Percentiles rank a stretch among this genome's conserved stretches.
phyloP scores from a whole-genome alignment of 495 filamentous ascomycete genomes.

The Chaetomium fimeti region DNA sequence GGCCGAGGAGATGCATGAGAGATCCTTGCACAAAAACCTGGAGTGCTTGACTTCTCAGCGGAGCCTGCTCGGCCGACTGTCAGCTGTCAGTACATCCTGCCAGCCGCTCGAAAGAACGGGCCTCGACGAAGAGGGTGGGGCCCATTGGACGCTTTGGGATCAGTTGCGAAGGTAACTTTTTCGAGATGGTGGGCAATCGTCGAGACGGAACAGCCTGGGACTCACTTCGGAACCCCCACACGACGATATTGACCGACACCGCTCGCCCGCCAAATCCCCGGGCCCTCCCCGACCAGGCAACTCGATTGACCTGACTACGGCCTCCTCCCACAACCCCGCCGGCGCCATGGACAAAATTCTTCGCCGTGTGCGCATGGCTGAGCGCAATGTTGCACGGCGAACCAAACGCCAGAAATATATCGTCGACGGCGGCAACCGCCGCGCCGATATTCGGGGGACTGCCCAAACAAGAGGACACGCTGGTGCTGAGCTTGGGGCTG shows the following conservation, averaged over 20 bases:
- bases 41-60: too few species aligned
- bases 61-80: slow-evolving; percentile 15
- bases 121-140: neutral
- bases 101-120: too few species aligned
- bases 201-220: neutral
- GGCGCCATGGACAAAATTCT: slow-evolving; percentile 72
- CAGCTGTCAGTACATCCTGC: neutral
- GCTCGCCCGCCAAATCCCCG: neutral
- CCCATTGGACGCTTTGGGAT: slow-evolving; percentile 3
- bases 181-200: slow-evolving; percentile 16
- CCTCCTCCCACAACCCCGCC: neutral
- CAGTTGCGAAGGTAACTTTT: too few species aligned
- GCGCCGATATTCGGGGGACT: too few species aligned
- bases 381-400: slow-evolving; percentile 59
- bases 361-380: slow-evolving; percentile 63
- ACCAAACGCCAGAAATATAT: slow-evolving; percentile 38
- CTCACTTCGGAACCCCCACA: neutral
- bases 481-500: slow-evolving; percentile 25
- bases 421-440: slow-evolving; percentile 40
- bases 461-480: slow-evolving; percentile 12
- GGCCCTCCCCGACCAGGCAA: neutral
- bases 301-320: slow-evolving; percentile 6
- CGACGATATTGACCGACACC: slow-evolving; percentile 11
- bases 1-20: slow-evolving; percentile 2
- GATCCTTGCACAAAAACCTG: neutral